phyloP scores from a whole-genome alignment of 768 basidiomycete species.

The Xerocomus potaroensis region DNA sequence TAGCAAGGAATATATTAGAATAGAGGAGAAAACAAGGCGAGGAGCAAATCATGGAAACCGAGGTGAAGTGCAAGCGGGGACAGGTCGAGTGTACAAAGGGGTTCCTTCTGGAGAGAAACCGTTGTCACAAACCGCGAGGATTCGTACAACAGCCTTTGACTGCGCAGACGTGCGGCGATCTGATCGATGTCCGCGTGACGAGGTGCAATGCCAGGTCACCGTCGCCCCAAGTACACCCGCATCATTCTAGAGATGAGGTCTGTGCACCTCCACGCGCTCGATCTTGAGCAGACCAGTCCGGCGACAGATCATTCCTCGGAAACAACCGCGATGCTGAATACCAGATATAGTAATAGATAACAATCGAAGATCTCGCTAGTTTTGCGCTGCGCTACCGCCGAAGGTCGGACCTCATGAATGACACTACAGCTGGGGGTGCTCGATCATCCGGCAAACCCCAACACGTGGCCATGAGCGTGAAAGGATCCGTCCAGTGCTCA shows the following conservation, averaged over 20 bases:
- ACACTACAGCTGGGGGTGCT: constrained; percentile 47
- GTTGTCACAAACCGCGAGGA: constrained; percentile 4
- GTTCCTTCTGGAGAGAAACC: constrained; percentile 16
- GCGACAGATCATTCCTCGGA: constrained; percentile 23
- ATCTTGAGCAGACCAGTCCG: constrained; percentile 43
- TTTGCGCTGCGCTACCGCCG: constrained; percentile 38
- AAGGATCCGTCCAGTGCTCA: constrained; percentile 42
- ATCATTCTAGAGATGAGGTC: constrained; percentile 42
- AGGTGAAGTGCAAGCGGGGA: constrained; percentile 36
- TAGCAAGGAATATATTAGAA: constrained; percentile 19
- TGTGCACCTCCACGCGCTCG: constrained; percentile 36
- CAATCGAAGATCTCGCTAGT: constrained; percentile 36
- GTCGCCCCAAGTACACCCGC: constrained; percentile 36
- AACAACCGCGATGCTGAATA: constrained; percentile 18
- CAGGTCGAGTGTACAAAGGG: constrained; percentile 36
- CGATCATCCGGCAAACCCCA: constrained; percentile 20
- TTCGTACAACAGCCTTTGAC: constrained; percentile 8
- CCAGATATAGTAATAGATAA: constrained; percentile 51
- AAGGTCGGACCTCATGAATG: constrained; percentile 55
- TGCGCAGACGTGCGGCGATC: constrained; percentile 3
- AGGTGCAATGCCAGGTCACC: constrained; percentile 30
- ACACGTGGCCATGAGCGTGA: constrained; percentile 29
- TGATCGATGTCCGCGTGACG: constrained; percentile 25
- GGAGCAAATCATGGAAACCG: constrained; percentile 23
- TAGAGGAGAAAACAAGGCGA: constrained; percentile 13